These are phyloP conservation scores for Lactarius deliciosus DNA, from an alignment of 768 basidiomycete species.

Conservation along the genomic window DNA sequence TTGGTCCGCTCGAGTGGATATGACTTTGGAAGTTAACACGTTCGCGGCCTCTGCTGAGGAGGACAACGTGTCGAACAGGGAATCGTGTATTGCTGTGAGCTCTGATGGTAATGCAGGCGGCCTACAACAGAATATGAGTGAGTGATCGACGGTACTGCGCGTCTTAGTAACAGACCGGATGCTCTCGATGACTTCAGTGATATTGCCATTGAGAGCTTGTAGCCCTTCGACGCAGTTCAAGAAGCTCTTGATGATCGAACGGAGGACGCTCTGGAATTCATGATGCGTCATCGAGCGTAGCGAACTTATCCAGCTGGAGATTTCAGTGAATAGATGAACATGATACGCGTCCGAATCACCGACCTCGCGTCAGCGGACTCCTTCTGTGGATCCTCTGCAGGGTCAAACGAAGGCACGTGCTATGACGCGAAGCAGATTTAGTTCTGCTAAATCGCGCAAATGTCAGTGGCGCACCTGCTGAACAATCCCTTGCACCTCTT, in stretches of 20 bases:
- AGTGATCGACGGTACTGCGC: background rate
- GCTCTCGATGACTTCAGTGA: constrained; percentile 58
- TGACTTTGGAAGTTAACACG: constrained; percentile 74
- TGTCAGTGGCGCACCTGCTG: constrained; percentile 51
- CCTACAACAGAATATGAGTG: constrained; percentile 33
- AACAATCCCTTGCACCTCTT: constrained; percentile 56
- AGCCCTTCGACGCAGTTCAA: constrained; percentile 68
- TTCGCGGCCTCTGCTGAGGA: constrained; percentile 86
- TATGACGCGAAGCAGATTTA: constrained; percentile 32
- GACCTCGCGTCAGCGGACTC: constrained; percentile 25
- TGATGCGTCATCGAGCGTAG: constrained; percentile 66
- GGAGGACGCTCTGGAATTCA: constrained; percentile 65
- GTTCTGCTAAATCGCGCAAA: background rate
- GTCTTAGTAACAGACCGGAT: constrained; percentile 39
- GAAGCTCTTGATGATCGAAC: constrained; percentile 58
- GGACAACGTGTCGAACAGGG: constrained; percentile 72
- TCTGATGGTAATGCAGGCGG: constrained; percentile 42
- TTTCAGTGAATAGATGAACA: background rate
- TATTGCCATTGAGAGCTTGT: constrained; percentile 55
- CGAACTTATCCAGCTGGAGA: constrained; percentile 46
- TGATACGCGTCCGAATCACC: background rate
- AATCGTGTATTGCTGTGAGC: constrained; percentile 53
- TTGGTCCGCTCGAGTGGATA: constrained; percentile 73
- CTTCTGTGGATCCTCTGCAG: constrained; percentile 49
- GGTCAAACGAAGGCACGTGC: constrained; percentile 60